A percentile compares a stretch with the other conserved stretches of the same genome.
Conservation (phyloP, 768 basidiomycete genomes). For the Kwoniella botswanensis region DNA sequence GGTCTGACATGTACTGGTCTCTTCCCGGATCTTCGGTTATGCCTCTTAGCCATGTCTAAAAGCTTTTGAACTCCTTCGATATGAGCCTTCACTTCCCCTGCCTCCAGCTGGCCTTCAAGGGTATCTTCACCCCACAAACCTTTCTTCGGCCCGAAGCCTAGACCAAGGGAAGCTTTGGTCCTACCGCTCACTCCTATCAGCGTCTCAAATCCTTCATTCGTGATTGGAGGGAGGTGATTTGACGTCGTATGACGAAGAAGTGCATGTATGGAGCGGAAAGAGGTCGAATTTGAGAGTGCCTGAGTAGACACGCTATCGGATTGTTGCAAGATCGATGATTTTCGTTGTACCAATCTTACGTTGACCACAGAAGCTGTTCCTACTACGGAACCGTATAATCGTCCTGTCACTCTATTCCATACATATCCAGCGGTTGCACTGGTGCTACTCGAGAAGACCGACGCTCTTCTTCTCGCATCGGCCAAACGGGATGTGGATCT, state of each 20-base stretch:
- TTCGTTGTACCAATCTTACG: constrained; percentile 28
- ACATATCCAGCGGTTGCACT: constrained; percentile 34
- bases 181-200: constrained; percentile 30
- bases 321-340: constrained; percentile 1
- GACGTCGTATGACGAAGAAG: constrained; percentile 3
- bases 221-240: constrained; percentile 14
- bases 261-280: constrained; percentile 11
- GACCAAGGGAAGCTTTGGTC: constrained; percentile 17
- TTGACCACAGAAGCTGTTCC: constrained; percentile 26
- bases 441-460: constrained; percentile 26
- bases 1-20: not conserved
- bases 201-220: constrained; percentile 25
- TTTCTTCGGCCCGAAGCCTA: constrained; percentile 48
- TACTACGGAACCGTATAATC: constrained; percentile 40
- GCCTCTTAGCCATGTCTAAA: not conserved
- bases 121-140: constrained; percentile 48
- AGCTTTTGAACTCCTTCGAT: constrained; percentile 12
- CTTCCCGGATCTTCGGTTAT: not conserved
- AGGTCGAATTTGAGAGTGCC: not conserved
- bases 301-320: not conserved
- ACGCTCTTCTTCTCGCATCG: constrained; percentile 32
- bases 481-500: constrained; percentile 17
- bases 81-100: constrained; percentile 23
- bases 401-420: constrained; percentile 40
- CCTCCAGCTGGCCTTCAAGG: constrained; percentile 27